A percentile compares a stretch with the other conserved stretches of the same genome.
Conservation (phyloP, 495 filamentous ascomycete species). For the Melanomma pulvis-pyrius region DNA sequence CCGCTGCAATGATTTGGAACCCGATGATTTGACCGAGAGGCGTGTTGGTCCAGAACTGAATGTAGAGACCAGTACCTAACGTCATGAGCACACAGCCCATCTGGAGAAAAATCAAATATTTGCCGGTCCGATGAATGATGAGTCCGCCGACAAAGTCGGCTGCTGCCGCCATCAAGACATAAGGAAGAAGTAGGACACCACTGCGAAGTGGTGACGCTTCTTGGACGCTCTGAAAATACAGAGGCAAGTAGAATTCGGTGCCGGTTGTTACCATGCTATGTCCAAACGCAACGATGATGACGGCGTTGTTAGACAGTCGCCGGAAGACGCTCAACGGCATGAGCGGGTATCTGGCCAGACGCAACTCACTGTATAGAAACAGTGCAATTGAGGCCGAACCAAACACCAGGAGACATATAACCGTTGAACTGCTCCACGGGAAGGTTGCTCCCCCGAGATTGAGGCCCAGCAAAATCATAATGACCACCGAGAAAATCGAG, state of each 20-base stretch:
- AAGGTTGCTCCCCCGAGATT: constrained; percentile 75
- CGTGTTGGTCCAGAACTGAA: constrained; percentile 3
- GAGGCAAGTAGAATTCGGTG: constrained; percentile 49
- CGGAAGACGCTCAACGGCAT: constrained; percentile 66
- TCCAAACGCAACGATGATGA: constrained; percentile 62
- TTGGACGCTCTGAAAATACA: constrained; percentile 28
- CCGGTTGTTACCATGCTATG: constrained; percentile 60
- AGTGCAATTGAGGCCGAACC: constrained; percentile 62
- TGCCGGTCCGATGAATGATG: constrained; percentile 9
- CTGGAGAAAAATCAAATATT: constrained; percentile 33
- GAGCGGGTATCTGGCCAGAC: constrained; percentile 67
- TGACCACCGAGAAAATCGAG: constrained; percentile 69
- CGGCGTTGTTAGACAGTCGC: constrained; percentile 58
- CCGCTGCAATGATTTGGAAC: constrained; percentile 26
- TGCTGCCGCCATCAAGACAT: constrained; percentile 13
- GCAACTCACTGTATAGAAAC: constrained; percentile 39
- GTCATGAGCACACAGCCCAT: constrained; percentile 14
- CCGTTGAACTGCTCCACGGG: constrained; percentile 63
- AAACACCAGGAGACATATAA: constrained; percentile 69
- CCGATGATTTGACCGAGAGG: constrained; percentile 44
- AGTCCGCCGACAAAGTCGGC: constrained; percentile 3
- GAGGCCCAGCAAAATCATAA: constrained; percentile 76
- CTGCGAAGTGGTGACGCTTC: constrained; percentile 19
- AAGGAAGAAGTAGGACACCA: constrained; percentile 13
- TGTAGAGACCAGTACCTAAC: constrained; percentile 30